phyloP scores from a whole-genome alignment of 345 rosid genomes.

The Syzygium oleosum region DNA sequence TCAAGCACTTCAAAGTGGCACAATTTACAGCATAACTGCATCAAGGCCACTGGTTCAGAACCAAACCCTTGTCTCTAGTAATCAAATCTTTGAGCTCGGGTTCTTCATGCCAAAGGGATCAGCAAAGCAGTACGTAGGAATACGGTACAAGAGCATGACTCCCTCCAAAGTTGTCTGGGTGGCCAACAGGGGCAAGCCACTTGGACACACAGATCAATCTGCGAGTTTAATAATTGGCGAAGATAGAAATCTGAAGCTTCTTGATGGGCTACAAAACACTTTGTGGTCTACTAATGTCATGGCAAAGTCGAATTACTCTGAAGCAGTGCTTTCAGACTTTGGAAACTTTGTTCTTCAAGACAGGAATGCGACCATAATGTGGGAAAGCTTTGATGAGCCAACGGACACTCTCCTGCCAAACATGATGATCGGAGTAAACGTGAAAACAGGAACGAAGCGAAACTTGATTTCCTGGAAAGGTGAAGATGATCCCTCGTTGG shows the following conservation, averaged over 20 bases:
- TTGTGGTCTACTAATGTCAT: constrained; percentile 19
- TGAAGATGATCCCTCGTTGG: constrained; percentile 17
- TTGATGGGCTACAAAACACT: neutral
- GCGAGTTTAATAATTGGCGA: constrained; percentile 8
- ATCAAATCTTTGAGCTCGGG: constrained; percentile 5
- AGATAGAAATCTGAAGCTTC: constrained; percentile 14
- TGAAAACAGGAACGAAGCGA: neutral
- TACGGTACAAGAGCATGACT: neutral
- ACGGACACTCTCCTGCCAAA: constrained; percentile 28
- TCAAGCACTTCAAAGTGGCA: neutral
- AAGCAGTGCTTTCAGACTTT: constrained; percentile 15
- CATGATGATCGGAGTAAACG: constrained; percentile 26
- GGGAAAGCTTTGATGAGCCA: constrained; percentile 38
- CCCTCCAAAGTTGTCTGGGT: constrained; percentile 23
- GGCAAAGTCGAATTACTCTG: neutral
- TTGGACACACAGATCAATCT: constrained; percentile 7
- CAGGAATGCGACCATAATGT: neutral
- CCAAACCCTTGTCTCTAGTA: neutral
- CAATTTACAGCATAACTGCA: neutral
- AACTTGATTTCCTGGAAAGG: constrained; percentile 24
- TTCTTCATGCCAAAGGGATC: constrained; percentile 3
- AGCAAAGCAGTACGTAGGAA: neutral
- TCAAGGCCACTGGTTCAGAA: neutral
- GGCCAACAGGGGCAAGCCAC: constrained; percentile 29
- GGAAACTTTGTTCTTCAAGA: constrained; percentile 28